Evolutionary conservation across 2,329 filamentous ascomycete genomes (phyloP).

Genomic region (Colletotrichum spaethianum): DNA sequence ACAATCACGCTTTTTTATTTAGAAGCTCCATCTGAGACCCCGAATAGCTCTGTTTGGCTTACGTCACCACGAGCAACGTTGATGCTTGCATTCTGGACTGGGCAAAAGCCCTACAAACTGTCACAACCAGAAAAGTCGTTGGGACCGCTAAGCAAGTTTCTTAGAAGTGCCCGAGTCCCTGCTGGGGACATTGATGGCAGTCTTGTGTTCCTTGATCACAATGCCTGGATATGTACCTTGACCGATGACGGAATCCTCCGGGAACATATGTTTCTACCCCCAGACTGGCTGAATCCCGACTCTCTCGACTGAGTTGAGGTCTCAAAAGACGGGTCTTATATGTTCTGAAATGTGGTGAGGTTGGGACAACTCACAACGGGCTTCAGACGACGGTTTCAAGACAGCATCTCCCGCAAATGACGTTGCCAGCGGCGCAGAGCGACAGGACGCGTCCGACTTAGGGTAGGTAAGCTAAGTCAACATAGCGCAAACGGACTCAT

Average conservation of each 20-base stretch:
- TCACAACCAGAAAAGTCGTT: too few species aligned
- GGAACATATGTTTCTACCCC: not conserved
- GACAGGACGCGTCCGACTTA: not conserved
- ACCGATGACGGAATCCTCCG: not conserved
- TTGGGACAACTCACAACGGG: not conserved
- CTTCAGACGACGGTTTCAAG: not conserved
- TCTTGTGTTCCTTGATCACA: too few species aligned
- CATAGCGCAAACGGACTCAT: not conserved
- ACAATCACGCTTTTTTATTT: too few species aligned
- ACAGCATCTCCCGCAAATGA: not conserved
- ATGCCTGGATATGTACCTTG: too few species aligned
- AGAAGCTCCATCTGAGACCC: too few species aligned
- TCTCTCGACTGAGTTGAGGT: not conserved
- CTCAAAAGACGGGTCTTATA: not conserved
- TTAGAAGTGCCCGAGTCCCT: too few species aligned
- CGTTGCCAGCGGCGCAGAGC: not conserved
- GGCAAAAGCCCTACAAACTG: too few species aligned
- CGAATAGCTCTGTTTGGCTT: too few species aligned
- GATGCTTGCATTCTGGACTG: too few species aligned
- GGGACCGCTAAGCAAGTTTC: too few species aligned
- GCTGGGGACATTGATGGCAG: too few species aligned
- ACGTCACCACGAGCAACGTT: too few species aligned
- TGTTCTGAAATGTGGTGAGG: not conserved
- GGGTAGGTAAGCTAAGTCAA: not conserved
- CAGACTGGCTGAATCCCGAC: not conserved